Conservation (phyloP, 176 grass and related monocot species). For the Rhynchospora breviuscula region DNA sequence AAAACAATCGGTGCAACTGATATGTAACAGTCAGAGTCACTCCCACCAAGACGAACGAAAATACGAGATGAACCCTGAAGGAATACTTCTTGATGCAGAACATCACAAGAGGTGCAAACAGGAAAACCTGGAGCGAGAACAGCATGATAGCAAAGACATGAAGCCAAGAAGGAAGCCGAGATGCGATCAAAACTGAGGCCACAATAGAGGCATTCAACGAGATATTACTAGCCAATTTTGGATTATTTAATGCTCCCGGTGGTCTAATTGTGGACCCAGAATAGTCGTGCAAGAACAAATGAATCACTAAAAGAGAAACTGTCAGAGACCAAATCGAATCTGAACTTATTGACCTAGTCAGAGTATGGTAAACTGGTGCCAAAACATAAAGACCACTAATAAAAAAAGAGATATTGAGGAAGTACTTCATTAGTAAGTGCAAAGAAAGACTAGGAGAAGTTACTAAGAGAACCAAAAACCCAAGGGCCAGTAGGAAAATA, state of each 20-base stretch:
- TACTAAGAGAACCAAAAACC: constrained; percentile 65
- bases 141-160: constrained; percentile 94
- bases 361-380: constrained; percentile 79
- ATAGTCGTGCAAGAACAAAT: constrained; percentile 94
- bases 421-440: constrained; percentile 50
- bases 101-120: constrained; percentile 78
- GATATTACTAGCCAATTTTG: constrained; percentile 79
- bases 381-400: constrained; percentile 79
- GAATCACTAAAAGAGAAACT: constrained; percentile 74
- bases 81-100: constrained; percentile 94
- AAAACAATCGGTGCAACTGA: constrained; percentile 68
- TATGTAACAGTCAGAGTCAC: constrained; percentile 52
- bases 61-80: constrained; percentile 54
- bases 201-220: constrained; percentile 88
- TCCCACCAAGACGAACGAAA: constrained; percentile 55
- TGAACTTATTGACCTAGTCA: constrained; percentile 92
- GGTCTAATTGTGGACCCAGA: constrained; percentile 87
- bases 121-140: constrained; percentile 83
- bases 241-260: constrained; percentile 81
- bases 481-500: constrained; percentile 54
- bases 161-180: constrained; percentile 61
- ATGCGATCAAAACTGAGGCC: constrained; percentile 85
- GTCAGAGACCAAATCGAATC: constrained; percentile 80
- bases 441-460: constrained; percentile 50
- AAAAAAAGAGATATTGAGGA: constrained; percentile 90